Conservation (phyloP, 306 rosid genomes). For the Corylus heterophylla region DNA sequence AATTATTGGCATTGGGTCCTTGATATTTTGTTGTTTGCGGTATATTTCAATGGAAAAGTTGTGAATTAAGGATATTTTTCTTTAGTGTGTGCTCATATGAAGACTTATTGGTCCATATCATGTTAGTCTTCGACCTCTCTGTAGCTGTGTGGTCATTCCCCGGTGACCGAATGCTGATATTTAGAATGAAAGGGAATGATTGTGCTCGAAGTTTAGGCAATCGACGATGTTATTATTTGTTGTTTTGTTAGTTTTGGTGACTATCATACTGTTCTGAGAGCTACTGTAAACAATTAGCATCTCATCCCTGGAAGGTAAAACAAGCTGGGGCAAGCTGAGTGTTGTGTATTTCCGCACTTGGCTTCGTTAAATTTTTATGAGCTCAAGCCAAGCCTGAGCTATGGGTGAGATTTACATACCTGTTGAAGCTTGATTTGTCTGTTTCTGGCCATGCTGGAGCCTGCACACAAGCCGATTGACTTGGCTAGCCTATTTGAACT, state of each 20-base stretch:
- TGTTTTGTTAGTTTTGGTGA: neutral
- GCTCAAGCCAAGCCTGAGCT: neutral
- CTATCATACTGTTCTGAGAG: neutral
- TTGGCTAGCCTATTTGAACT: neutral
- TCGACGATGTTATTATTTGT: neutral
- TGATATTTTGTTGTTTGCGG: neutral
- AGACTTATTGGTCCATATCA: neutral
- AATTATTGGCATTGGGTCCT: neutral
- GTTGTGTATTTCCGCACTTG: neutral
- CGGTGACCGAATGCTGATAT: neutral
- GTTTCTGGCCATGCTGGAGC: neutral
- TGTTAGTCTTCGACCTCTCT: neutral
- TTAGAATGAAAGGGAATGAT: neutral
- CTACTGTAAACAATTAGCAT: no score
- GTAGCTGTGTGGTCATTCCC: neutral
- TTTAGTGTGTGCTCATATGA: neutral
- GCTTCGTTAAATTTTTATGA: neutral
- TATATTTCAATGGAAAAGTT: neutral
- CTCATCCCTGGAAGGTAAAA: neutral
- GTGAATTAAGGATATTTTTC: neutral
- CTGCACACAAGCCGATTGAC: neutral
- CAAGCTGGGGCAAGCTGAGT: neutral
- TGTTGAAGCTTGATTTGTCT: neutral
- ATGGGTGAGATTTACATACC: neutral
- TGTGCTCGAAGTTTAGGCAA: neutral